phyloP scores from a whole-genome alignment of 164 flowering plant species.

The Macadamia integrifolia region DNA sequence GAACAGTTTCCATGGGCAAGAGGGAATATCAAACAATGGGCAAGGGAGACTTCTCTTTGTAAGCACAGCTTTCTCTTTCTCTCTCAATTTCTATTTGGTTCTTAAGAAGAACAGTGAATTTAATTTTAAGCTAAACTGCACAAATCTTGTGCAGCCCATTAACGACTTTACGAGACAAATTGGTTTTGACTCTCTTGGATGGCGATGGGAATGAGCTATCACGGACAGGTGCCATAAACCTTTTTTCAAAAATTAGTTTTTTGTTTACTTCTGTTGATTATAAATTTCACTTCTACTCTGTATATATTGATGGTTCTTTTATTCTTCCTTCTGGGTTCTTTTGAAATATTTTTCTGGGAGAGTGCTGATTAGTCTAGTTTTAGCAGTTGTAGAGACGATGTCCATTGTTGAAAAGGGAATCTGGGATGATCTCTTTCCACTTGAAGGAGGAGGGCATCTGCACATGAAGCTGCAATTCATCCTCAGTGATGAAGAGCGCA shows the following conservation, averaged over 20 bases:
- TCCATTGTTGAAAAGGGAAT: constrained; percentile 61
- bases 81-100: background rate
- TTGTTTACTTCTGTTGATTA: background rate
- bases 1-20: constrained; percentile 81
- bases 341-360: background rate
- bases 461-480: constrained; percentile 68
- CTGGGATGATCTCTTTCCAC: constrained; percentile 65
- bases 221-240: constrained; percentile 41
- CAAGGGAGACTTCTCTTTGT: constrained; percentile 69
- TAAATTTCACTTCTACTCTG: background rate
- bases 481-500: constrained; percentile 69
- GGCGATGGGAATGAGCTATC: constrained; percentile 60
- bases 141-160: constrained; percentile 52
- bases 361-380: constrained; percentile 10
- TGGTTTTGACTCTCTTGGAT: constrained; percentile 49
- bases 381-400: constrained; percentile 49
- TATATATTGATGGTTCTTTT: constrained; percentile 5
- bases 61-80: constrained; percentile 20
- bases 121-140: constrained; percentile 4
- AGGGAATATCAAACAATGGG: constrained; percentile 47
- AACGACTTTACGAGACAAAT: constrained; percentile 51
- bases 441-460: constrained; percentile 66
- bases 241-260: background rate
- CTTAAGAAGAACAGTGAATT: background rate
- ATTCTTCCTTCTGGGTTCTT: background rate